Evolutionary conservation across 2,329 filamentous ascomycete species (phyloP).

Genomic region (Talaromyces marneffei): DNA sequence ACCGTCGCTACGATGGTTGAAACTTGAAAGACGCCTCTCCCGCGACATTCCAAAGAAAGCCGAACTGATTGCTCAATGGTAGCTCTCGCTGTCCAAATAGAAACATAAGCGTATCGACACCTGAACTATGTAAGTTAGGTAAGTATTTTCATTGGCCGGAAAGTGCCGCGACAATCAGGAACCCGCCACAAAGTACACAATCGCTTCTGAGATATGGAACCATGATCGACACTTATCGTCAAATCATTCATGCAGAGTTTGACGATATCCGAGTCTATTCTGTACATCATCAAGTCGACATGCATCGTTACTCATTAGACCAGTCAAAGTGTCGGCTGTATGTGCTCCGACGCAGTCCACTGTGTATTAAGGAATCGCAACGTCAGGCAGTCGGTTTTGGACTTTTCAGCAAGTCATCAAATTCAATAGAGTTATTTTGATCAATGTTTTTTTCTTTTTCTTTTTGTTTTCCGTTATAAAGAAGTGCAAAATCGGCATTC

Average conservation of each 20-base stretch:
- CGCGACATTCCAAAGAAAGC: neutral
- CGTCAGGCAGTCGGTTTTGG: neutral
- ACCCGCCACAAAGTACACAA: neutral
- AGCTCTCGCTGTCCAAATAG: neutral
- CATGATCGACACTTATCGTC: neutral
- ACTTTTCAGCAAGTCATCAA: neutral
- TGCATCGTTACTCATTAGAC: neutral
- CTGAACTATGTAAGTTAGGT: too few species aligned
- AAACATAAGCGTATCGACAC: neutral
- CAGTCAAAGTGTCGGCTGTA: neutral
- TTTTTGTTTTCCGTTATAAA: too few species aligned
- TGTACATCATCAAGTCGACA: neutral
- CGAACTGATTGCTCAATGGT: neutral
- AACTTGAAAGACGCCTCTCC: neutral
- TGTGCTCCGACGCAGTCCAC: neutral
- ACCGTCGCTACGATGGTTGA: neutral
- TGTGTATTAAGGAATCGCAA: neutral
- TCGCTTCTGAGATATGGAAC: neutral
- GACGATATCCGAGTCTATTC: neutral
- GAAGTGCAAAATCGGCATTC: slow-evolving; percentile 4
- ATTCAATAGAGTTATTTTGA: neutral
- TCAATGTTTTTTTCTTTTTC: neutral
- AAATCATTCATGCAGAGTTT: neutral
- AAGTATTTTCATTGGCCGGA: neutral
- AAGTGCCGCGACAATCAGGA: neutral